These are phyloP conservation scores for Pouteria glomerata DNA, from an alignment of 148 eudicot species.

Conservation along the genomic window DNA sequence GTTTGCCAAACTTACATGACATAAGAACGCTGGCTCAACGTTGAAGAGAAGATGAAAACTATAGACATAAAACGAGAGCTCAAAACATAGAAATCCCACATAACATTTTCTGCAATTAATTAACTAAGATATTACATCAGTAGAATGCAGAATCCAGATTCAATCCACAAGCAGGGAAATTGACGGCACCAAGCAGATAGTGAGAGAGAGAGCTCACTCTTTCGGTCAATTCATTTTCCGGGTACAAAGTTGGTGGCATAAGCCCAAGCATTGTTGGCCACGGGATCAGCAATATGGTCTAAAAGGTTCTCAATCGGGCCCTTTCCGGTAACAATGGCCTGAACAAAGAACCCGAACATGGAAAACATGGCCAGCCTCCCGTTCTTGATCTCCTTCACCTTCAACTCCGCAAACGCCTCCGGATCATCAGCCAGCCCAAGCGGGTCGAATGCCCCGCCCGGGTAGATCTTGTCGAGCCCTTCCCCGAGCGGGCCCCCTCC, in stretches of 20 bases:
- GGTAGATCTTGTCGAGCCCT: slow-evolving; percentile 25
- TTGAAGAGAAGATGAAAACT: too few species aligned
- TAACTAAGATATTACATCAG: too few species aligned
- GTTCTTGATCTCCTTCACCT: slow-evolving; percentile 32
- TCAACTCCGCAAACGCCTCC: slow-evolving; percentile 29
- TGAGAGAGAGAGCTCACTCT: not conserved
- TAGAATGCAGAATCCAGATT: too few species aligned
- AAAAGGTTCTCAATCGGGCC: slow-evolving; percentile 30
- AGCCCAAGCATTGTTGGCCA: slow-evolving; percentile 34
- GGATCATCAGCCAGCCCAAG: slow-evolving; percentile 26
- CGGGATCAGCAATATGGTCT: slow-evolving; percentile 27
- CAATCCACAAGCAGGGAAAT: too few species aligned
- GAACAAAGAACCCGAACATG: slow-evolving; percentile 29
- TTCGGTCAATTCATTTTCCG: slow-evolving; percentile 23
- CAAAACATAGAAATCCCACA: too few species aligned
- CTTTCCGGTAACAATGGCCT: slow-evolving; percentile 30
- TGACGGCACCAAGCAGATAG: too few species aligned
- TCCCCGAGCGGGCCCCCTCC: slow-evolving; percentile 23
- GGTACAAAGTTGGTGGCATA: slow-evolving; percentile 37
- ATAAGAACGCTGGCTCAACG: too few species aligned
- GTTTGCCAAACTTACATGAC: too few species aligned
- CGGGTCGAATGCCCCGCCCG: slow-evolving; percentile 22
- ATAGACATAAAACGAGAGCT: too few species aligned
- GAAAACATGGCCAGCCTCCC: slow-evolving; percentile 29
- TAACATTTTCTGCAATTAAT: too few species aligned